Base-by-base conservation (phyloP, 2,329 filamentous ascomycete species). In the Colletotrichum higginsianum region DNA sequence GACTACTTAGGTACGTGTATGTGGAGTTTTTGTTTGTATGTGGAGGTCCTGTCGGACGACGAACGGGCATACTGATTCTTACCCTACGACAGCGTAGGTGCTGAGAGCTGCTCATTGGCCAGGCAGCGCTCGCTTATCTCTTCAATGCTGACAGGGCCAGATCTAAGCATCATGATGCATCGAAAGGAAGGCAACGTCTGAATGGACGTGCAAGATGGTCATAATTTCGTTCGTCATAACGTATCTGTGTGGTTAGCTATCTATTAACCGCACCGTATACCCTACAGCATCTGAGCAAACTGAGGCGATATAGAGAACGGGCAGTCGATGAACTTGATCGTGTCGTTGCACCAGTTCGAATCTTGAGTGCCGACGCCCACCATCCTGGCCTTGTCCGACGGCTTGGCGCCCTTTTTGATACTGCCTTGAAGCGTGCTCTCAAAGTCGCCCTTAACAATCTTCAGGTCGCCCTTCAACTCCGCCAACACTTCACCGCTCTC, bases 361-460 rank as follows among this genome's bases (percentile, higher is more conserved):
- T 72, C 74, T 52, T 77, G 74, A 55, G 75, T 74, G 53, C 74
- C 75, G 18, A 75, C 66, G 26, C 79, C 79, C 40, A 77, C 73
- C 55, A 80, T 40, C 35, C 75, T 76, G 26, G 72, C 68, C 71
- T 66, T 78, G 26, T 73, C 61, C 1, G 73, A 73, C n/a, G 73
- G 61, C 42, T 62, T 66, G 40, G 63, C 71, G 11, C 74, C 72
- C 26, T 65, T 47, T 30, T 61, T 49, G 55, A 68, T 65, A 46
- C 61, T 75, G 35, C 79, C 79, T 50, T 74, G 67, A 53, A 82
- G 63, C 5, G 72, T 75, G 55, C 80, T 76, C 21, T 81, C 78
- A 61, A 75, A 77, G 15, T 76, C 67, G 11, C 77, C 78, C 40
- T 73, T 73, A 47, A 74, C 73, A 35, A 82, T 79, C 42, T 73